phyloP scores from a whole-genome alignment of 2,329 filamentous ascomycete species.

The Lachnum nothofagi region DNA sequence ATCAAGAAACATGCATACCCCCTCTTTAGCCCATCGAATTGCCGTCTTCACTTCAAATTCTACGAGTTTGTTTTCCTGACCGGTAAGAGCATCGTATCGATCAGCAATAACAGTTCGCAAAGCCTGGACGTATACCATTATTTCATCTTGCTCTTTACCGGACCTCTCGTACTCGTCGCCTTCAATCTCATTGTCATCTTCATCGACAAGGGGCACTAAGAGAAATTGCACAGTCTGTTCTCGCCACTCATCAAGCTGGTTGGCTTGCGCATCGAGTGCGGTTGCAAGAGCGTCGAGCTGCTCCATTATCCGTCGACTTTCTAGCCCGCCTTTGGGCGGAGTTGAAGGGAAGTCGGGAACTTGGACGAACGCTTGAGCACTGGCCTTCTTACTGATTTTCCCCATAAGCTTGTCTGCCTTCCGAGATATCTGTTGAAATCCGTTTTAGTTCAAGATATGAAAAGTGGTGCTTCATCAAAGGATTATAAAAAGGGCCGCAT shows the following conservation, averaged over 20 bases:
- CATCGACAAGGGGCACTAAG: slow-evolving; percentile 71
- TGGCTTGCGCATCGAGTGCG: slow-evolving; percentile 67
- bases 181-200: slow-evolving; percentile 64
- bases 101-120: slow-evolving; percentile 73
- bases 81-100: slow-evolving; percentile 69
- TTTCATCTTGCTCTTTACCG: slow-evolving; percentile 79
- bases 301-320: slow-evolving; percentile 62
- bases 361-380: slow-evolving; percentile 51
- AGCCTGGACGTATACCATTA: slow-evolving; percentile 79
- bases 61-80: slow-evolving; percentile 69
- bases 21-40: slow-evolving; percentile 53
- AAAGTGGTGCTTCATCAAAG: neutral
- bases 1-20: slow-evolving; percentile 66
- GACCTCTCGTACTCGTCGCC: slow-evolving; percentile 89
- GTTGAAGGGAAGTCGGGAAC: slow-evolving; percentile 56
- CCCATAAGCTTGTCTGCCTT: slow-evolving; percentile 63
- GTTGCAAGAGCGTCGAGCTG: slow-evolving; percentile 60
- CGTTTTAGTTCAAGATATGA: neutral
- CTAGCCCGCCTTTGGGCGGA: slow-evolving; percentile 60
- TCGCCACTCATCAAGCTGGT: slow-evolving; percentile 69
- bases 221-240: slow-evolving; percentile 67
- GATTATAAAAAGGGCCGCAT: slow-evolving; percentile 10
- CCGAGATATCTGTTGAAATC: slow-evolving; percentile 29
- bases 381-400: slow-evolving; percentile 50
- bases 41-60: slow-evolving; percentile 66